phyloP scores from a whole-genome alignment of 2,329 filamentous ascomycete species.

The Juglanconis juglandina region DNA sequence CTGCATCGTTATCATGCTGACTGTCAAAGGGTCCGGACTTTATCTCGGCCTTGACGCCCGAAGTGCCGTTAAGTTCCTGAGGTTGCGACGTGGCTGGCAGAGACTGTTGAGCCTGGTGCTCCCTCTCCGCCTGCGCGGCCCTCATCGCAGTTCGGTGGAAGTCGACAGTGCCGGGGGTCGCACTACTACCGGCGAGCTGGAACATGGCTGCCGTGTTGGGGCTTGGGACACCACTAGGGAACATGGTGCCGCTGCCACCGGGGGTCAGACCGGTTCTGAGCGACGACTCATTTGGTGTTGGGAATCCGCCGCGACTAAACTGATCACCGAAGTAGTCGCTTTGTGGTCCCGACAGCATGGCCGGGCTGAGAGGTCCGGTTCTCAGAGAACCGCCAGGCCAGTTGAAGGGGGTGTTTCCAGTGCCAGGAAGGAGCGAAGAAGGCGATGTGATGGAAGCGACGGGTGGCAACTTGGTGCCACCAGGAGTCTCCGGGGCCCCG shows the following conservation, averaged over 20 bases:
- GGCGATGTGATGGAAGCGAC: conserved; percentile 90
- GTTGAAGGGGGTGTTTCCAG: conserved; percentile 69
- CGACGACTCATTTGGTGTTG: conserved; percentile 94
- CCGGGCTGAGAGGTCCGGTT: conserved; percentile 89
- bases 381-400: conserved; percentile 83
- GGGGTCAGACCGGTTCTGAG: conserved; percentile 88
- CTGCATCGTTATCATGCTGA: conserved; percentile 83
- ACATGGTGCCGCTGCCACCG: conserved; percentile 95
- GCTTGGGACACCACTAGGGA: conserved; percentile 72
- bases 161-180: conserved; percentile 86
- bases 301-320: conserved; percentile 77
- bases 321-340: conserved; percentile 87
- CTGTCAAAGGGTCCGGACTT: conserved; percentile 73
- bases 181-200: conserved; percentile 73
- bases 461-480: conserved; percentile 77
- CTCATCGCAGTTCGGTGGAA: conserved; percentile 92
- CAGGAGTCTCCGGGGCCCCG: conserved; percentile 67
- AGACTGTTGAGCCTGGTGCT: conserved; percentile 39
- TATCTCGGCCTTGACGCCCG: conserved; percentile 42
- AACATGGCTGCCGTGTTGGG: conserved; percentile 83
- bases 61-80: conserved; percentile 44
- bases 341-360: conserved; percentile 86
- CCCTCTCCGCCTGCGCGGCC: conserved; percentile 65
- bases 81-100: conserved; percentile 48
- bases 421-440: conserved; percentile 72